These are phyloP conservation scores for Bathelium albidoporum DNA, from an alignment of 495 filamentous ascomycete species.

Conservation along the genomic window DNA sequence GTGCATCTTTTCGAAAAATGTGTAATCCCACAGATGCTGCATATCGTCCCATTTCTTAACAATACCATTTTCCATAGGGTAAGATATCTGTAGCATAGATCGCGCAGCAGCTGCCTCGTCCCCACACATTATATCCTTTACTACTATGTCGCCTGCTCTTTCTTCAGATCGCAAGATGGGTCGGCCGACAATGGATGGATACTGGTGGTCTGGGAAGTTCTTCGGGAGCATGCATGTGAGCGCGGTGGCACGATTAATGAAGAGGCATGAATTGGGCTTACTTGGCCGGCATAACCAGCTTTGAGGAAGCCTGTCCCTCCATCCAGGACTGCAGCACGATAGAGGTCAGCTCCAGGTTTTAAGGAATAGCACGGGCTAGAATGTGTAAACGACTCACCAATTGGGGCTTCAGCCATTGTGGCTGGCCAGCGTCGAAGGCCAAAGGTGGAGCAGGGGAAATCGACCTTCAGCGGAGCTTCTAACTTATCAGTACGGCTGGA, in stretches of 20 bases:
- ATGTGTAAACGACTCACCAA: constrained; percentile 14
- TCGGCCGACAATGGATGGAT: constrained; percentile 94
- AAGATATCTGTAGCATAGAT: constrained; percentile 94
- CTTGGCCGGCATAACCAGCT: constrained; percentile 91
- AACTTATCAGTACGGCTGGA: not conserved
- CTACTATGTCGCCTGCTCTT: constrained; percentile 59
- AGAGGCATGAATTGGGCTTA: constrained; percentile 30
- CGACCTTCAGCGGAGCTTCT: not conserved
- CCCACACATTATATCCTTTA: constrained; percentile 99
- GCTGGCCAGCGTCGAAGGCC: not conserved
- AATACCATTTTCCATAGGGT: constrained; percentile 99
- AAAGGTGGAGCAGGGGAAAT: not conserved
- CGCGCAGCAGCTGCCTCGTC: constrained; percentile 94
- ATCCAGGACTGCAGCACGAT: constrained; percentile 69
- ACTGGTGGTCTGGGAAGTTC: constrained; percentile 98
- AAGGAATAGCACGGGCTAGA: not conserved
- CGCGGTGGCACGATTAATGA: not conserved
- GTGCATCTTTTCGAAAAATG: constrained; percentile 92
- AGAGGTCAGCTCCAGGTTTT: constrained; percentile 20
- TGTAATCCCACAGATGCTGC: constrained; percentile 99
- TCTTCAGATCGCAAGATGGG: constrained; percentile 97
- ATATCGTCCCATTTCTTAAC: constrained; percentile 99
- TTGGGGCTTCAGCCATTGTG: constrained; percentile 25
- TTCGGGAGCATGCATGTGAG: constrained; percentile 26
- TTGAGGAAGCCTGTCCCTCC: constrained; percentile 99